phyloP scores from a whole-genome alignment of 192 early-diverging fungal species.

The Podochytrium sp. region DNA sequence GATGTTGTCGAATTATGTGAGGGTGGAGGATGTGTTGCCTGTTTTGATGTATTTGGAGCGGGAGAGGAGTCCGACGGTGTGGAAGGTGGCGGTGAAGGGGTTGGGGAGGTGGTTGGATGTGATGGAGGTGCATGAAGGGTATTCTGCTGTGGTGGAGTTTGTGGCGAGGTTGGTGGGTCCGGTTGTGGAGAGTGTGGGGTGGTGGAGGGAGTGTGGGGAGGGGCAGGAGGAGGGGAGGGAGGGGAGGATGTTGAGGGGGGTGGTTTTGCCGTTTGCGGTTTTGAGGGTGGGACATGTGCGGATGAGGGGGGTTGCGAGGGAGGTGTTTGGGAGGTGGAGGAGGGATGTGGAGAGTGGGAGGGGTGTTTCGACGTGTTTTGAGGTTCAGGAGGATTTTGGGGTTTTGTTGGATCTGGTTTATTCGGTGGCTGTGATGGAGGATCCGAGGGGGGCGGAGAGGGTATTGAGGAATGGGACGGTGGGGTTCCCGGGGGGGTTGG shows the following conservation, averaged over 20 bases:
- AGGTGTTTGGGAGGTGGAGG: no score
- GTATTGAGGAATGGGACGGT: background rate
- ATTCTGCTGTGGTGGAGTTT: background rate
- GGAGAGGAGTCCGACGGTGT: background rate
- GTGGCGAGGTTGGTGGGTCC: background rate
- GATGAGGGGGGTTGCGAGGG: no score
- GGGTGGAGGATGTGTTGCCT: background rate
- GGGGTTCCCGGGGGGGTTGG: background rate
- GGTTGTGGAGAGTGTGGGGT: background rate
- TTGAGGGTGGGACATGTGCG: no score
- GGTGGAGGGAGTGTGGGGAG: background rate
- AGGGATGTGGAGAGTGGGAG: no score
- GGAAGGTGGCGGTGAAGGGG: background rate
- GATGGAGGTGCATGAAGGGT: background rate
- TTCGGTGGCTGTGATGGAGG: background rate
- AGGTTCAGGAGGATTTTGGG: no score
- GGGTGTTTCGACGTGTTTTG: no score
- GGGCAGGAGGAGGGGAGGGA: background rate
- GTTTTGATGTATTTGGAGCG: background rate
- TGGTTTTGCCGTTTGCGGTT: no score
- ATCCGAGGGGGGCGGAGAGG: background rate
- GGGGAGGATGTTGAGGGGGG: no score
- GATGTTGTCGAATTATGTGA: conserved; percentile 2
- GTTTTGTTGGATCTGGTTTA: background rate
- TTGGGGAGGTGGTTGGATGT: background rate